Evolutionary conservation across 2,329 filamentous ascomycete genomes (phyloP), one percentile per base, ranked within the genome.

Genomic region (Diaporthe citriasiana): DNA sequence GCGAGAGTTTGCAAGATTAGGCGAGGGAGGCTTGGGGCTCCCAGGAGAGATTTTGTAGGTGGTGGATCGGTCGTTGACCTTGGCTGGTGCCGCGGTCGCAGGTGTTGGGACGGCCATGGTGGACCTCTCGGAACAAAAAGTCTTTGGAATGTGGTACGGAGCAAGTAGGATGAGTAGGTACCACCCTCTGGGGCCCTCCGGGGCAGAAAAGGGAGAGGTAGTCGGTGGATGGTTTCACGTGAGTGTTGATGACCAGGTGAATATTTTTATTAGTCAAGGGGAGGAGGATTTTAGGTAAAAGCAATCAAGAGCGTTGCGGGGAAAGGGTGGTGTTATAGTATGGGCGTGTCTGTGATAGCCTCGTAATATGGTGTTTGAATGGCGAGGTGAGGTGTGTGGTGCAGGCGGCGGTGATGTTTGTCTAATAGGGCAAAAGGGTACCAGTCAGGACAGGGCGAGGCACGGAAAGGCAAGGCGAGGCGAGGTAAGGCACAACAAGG

Each of bases 1-100:
- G 74, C 89, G 87, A 76, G 81, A 81, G 73, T 72, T 71, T 25
- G 72, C 25, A 80, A 80, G 75, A 82, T 82, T 70, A 74, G 78
- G 76, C 76, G 78, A 70, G 74, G 76, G 42, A 57, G 76, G 55
- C 47, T 73, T 66, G 27, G 56, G 69, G 76, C 77, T 79, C 63
- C 74, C 70, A 66, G 76, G 77, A 72, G 80, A 78, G 80, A 81
- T 82, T 74, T 78, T 81, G 77, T 79, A 78, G 72, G 45, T 72
- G 68, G 71, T 57, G 59, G 74, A 70, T 45, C 50, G 70, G 71
- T 57, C 50, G 22, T 72, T 53, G 56, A 69, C 53, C 30, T 68
- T 57, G 59, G 73, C 53, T 60, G 47, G 76, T 33, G 63, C 65
- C 56, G 73, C 47, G 42, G 27, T 57, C 73, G 74, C 74, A 75